Evolutionary conservation across 23 red algal genomes (phyloP), one percentile per base, ranked within the genome.

Genomic region (Gracilariopsis chorda): DNA sequence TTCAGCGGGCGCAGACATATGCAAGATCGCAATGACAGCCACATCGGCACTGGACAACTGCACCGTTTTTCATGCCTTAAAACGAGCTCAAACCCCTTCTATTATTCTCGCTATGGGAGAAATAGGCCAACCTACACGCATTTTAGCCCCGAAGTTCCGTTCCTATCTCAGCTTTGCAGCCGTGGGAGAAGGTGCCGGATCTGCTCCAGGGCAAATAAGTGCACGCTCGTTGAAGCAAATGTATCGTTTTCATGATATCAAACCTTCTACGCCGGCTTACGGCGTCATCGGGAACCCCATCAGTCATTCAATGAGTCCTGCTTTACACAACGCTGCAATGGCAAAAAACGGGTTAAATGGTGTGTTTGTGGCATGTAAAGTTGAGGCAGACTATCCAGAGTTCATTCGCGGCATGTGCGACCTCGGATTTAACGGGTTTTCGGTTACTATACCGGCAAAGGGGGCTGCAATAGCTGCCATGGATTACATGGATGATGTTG

Each of bases 371-470:
- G 86, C 92, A 4, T 34, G 95, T 19, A 51, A 83, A 51, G 92
- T 98, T 6, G 90, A 97, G 24, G 85, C 77, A 16, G 67, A 87
- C 8, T 40, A 82, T 41, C 32, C 37, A n/a, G 34, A 68, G 44
- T 93, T 98, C 64, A 72, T 98, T 24, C 61, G 87, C 19, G 51
- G 47, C 29, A 87, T 94, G 59, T 43, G 36, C 7, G 53, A 67
- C 42, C 73, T 63, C 59, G 94, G 91, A 64, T 89, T 98, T 82
- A 36, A 48, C 33, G 96, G 96, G 44, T 95, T 95, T 24, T 81
- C 81, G 27, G 94, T 98, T 16, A 98, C 96, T 8, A 95, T 95
- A 77, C 96, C 96, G 29, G 88, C 92, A 78, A 98, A 98, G 90
- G 75, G 82, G 47, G 63, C 48, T 62, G 90, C 74, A 3, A 71